A percentile compares a stretch with the other conserved stretches of the same genome.
phyloP scores from a whole-genome alignment of 2,329 filamentous ascomycete genomes.

The Cucurbitaria berberidis region DNA sequence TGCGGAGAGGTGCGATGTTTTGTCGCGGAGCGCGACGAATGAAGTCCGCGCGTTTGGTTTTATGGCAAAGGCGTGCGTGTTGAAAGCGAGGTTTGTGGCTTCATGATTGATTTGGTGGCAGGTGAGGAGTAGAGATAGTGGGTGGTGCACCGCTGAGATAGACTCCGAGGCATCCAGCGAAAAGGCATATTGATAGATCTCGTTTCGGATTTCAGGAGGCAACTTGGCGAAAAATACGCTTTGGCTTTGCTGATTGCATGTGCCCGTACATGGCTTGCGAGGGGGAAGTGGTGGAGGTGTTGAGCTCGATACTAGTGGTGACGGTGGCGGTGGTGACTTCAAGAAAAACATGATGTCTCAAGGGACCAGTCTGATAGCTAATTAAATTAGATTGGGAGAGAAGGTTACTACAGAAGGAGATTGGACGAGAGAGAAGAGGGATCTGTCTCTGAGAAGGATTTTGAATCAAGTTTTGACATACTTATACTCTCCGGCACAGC shows the following conservation, averaged over 20 bases:
- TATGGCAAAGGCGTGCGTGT: constrained; percentile 6
- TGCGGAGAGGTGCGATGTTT: neutral
- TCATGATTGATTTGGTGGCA: constrained; percentile 12
- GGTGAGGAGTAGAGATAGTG: constrained; percentile 13
- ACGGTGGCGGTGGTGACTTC: neutral
- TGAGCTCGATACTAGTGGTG: no score
- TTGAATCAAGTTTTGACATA: neutral
- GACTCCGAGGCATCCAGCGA: neutral
- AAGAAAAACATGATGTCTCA: neutral
- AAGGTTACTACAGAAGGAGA: no score
- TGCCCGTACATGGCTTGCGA: neutral
- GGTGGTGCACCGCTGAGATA: constrained; percentile 1
- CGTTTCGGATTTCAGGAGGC: constrained; percentile 13
- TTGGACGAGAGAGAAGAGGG: no score
- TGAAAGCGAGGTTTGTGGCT: constrained; percentile 12
- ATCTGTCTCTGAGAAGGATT: no score
- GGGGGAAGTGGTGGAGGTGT: neutral
- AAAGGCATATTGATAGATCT: constrained; percentile 15
- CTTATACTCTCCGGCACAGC: neutral
- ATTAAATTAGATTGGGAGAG: neutral
- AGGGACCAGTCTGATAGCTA: neutral
- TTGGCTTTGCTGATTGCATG: constrained; percentile 2
- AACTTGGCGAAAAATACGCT: constrained; percentile 7
- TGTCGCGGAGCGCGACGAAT: neutral
- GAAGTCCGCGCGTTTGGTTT: neutral